Percentiles rank a stretch among this genome's conserved stretches.
Evolutionary conservation across 495 filamentous ascomycete genomes (phyloP).

Genomic region (Hyaloscypha hepaticicola): DNA sequence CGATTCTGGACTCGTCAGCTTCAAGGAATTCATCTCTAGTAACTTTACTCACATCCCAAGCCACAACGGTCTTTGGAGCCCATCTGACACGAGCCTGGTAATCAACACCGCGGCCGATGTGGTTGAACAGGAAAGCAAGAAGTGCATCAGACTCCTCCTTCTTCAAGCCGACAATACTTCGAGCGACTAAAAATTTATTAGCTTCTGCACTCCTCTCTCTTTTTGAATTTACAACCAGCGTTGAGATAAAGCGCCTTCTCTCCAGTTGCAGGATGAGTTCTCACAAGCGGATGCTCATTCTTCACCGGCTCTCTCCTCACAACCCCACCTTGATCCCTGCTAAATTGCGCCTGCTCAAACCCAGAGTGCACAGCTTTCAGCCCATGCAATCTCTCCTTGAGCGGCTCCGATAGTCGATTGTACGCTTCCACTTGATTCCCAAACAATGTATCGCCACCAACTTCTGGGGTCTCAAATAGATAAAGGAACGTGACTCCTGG

Average conservation of each 20-base stretch:
- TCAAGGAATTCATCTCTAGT: background rate
- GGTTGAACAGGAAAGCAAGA: slow-evolving; percentile 83
- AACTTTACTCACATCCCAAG: slow-evolving; percentile 60
- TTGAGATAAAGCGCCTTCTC: slow-evolving; percentile 87
- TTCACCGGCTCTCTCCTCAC: slow-evolving; percentile 68
- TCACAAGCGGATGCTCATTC: slow-evolving; percentile 68
- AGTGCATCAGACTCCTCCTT: slow-evolving; percentile 75
- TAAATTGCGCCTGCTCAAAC: slow-evolving; percentile 62
- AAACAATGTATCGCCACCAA: slow-evolving; percentile 80
- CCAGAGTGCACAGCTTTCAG: slow-evolving; percentile 71
- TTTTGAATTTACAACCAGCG: slow-evolving; percentile 64
- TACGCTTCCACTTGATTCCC: slow-evolving; percentile 72
- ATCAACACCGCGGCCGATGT: slow-evolving; percentile 77
- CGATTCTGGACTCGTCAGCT: slow-evolving; percentile 15
- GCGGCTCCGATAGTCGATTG: slow-evolving; percentile 65
- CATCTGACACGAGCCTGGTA: slow-evolving; percentile 83
- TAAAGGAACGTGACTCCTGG: slow-evolving; percentile 82
- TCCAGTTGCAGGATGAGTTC: slow-evolving; percentile 75
- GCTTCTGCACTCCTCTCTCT: background rate
- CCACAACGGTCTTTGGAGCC: slow-evolving; percentile 77
- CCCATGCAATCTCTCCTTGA: slow-evolving; percentile 70
- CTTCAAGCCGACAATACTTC: slow-evolving; percentile 22
- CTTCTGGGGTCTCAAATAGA: slow-evolving; percentile 67
- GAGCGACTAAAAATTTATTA: slow-evolving; percentile 11
- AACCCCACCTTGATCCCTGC: slow-evolving; percentile 53